Conservation (phyloP, 768 basidiomycete species). For the Russula lepida region DNA sequence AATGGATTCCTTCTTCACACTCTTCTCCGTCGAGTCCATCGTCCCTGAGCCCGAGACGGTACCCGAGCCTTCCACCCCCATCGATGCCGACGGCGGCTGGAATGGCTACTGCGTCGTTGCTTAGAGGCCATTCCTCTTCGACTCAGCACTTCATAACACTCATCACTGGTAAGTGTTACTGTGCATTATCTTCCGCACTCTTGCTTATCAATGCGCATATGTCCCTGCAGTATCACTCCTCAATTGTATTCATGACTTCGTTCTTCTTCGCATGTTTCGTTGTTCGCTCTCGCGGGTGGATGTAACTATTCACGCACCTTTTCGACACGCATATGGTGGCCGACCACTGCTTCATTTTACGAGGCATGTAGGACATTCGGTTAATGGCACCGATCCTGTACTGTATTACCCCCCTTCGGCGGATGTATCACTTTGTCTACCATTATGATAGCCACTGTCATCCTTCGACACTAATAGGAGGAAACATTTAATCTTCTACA, state of each 20-base stretch:
- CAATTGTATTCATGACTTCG: background rate
- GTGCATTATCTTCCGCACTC: background rate
- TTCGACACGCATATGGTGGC: background rate
- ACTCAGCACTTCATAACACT: background rate
- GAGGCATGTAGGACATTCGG: background rate
- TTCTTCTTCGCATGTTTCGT: background rate
- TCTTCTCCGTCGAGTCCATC: background rate
- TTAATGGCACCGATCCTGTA: background rate
- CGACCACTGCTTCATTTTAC: background rate
- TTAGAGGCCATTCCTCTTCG: background rate
- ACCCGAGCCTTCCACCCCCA: background rate
- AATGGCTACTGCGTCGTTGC: background rate
- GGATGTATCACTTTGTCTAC: background rate
- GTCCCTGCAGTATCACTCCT: background rate
- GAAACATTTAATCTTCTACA: background rate
- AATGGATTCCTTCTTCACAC: constrained; percentile 1
- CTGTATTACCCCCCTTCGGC: background rate
- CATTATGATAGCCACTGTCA: background rate
- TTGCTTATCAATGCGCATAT: background rate
- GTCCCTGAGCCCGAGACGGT: background rate
- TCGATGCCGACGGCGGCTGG: background rate
- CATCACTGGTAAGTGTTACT: background rate
- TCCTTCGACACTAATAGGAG: background rate
- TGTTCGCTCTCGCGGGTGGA: background rate
- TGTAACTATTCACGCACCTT: background rate